Conservation (phyloP, 2,329 filamentous ascomycete species). For the Pseudophaeomoniella oleicola region DNA sequence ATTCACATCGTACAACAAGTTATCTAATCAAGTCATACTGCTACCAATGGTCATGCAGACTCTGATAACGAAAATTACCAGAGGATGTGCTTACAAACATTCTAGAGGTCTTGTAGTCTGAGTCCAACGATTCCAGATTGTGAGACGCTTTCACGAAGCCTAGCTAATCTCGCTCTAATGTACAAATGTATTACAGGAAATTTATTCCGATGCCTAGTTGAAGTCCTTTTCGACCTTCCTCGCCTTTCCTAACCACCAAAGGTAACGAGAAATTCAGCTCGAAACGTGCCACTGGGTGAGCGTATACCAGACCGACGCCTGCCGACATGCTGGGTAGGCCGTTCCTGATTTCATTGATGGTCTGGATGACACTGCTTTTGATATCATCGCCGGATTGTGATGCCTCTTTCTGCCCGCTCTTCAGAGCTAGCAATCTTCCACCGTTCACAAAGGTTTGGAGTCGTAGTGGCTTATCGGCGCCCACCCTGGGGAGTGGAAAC, state of each 20-base stretch:
- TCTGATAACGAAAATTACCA: no score
- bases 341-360: constrained; percentile 55
- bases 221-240: constrained; percentile 79
- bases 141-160: no score
- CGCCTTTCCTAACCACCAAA: constrained; percentile 63
- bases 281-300: constrained; percentile 82
- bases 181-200: constrained; percentile 78
- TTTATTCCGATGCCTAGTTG: constrained; percentile 94
- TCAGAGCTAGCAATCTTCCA: constrained; percentile 67
- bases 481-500: constrained; percentile 67
- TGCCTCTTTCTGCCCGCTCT: constrained; percentile 33
- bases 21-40: no score
- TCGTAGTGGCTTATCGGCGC: constrained; percentile 69
- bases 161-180: no score
- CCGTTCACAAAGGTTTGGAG: constrained; percentile 87
- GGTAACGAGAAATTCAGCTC: constrained; percentile 93
- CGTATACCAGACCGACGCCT: constrained; percentile 84
- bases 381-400: constrained; percentile 34
- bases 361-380: constrained; percentile 32
- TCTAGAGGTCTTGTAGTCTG: no score
- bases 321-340: constrained; percentile 75
- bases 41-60: no score
- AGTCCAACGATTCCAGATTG: no score
- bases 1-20: no score
- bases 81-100: no score